Base-by-base conservation (phyloP, 2,329 filamentous ascomycete species). In the Monilinia vaccinii-corymbosi region DNA sequence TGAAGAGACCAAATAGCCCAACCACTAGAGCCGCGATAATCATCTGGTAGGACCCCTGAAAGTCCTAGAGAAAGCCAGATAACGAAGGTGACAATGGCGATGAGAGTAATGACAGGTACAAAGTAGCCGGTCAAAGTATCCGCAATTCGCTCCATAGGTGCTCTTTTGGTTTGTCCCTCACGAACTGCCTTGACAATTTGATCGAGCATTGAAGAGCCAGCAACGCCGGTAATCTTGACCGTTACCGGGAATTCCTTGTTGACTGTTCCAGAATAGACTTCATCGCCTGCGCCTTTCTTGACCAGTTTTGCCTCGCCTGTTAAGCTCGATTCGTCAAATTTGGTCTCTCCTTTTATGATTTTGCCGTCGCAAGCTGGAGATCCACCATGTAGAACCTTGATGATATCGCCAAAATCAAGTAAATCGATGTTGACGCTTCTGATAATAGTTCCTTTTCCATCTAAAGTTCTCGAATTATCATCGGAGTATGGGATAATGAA, bases 271-370 rank as follows among this genome's bases (percentile, higher is more conserved):
- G 87, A 83, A 66, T 81, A 91, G 2, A 91, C 84, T 18, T 77
- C 75, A 61, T 90, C 87, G 4, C 84, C 85, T 2, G 75, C 66
- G 0, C 55, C 63, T 73, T 92, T 92, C 68, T 78, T 79, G 59
- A 91, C 81, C 0, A 81, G 81, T 8, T 81, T 79, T 16, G 88
- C 88, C 73, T 92, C 88, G 56, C 88, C 88, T 1, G 93, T 97
- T 62, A 97, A 78, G 63, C 91, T 95, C 13, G 91, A 92, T 72
- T 97, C 93, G 69, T 97, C 91, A 68, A 97, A 96, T 53, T 77
- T 80, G 48, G 83, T 84, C 53, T 83, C 79, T 4, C 83, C 85
- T 62, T 80, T 72, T 63, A 84, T 75, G 64, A 96, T 66, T 62
- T 79, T 73, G 9, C 92, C 92, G 70, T 97, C 93, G 6, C 87